Conservation (phyloP, 2,329 filamentous ascomycete genomes). For the Claviceps africana region DNA sequence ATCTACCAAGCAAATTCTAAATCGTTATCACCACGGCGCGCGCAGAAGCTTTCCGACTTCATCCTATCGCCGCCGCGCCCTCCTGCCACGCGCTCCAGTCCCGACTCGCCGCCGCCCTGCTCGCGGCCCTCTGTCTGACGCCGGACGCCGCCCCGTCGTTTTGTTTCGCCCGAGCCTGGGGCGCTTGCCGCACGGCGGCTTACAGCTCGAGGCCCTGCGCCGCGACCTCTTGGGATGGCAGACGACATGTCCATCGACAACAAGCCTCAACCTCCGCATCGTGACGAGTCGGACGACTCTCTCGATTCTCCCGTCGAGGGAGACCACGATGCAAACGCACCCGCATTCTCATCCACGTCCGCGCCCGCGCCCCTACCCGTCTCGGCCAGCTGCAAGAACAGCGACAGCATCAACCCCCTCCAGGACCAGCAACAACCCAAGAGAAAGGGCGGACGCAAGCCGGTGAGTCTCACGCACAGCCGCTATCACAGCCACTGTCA, state of each 20-base stretch:
- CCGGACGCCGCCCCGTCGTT: conserved; percentile 14
- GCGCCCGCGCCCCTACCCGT: too few relatives aligned
- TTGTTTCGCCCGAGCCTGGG: conserved; percentile 17
- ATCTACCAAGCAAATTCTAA: conserved; percentile 8
- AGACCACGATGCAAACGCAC: conserved; percentile 27
- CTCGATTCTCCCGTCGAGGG: conserved; percentile 45
- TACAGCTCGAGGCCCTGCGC: conserved; percentile 20
- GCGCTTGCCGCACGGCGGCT: conserved; percentile 24
- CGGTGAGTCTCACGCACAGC: conserved; percentile 49
- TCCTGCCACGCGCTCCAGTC: background rate
- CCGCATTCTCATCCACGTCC: too few relatives aligned
- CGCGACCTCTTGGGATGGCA: conserved; percentile 39
- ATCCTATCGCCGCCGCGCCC: conserved; percentile 5
- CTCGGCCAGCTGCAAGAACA: background rate
- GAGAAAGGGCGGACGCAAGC: conserved; percentile 93
- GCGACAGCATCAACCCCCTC: conserved; percentile 17
- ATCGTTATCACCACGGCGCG: conserved; percentile 5
- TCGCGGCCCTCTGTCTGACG: background rate
- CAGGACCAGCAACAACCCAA: conserved; percentile 60
- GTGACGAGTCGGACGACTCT: conserved; percentile 49
- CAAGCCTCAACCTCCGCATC: conserved; percentile 22
- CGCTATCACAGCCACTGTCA: too few relatives aligned
- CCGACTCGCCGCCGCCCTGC: too few relatives aligned
- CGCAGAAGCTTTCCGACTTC: conserved; percentile 4
- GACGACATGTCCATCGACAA: conserved; percentile 52